Base-by-base conservation (phyloP, 1,139 yeast species). In the Sugiyamaella neomexicana region DNA sequence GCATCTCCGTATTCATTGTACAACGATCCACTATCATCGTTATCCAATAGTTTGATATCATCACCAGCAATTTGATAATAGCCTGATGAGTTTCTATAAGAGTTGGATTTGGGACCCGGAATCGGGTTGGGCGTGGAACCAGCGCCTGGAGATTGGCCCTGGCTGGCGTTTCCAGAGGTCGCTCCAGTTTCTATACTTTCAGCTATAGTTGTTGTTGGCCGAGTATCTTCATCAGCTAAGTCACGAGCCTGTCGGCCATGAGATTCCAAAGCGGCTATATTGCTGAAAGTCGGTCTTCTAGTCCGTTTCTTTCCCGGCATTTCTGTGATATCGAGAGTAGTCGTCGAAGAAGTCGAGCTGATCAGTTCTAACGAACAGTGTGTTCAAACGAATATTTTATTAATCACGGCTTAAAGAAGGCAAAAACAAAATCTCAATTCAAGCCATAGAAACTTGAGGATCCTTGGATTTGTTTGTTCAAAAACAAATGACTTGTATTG, bases 211-310 rank as follows among this genome's bases (percentile, higher is more conserved):
- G 9, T 27, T 20, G 10, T 16, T 9, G 38, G 31, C 20, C 38
- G 20, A 10, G 32, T 27, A 10, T n/a, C 46, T n/a, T 43, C 20
- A 27, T 47, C 32, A 20, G 23, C 38, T 12, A 47, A 20, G 9
- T 41, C 44, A 9, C 36, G 42, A 9, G 53, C 42, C 10, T 53
- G 43, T 12, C 51, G 15, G 2, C 65, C 65, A 43, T 62, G 65
- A 10, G 65, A 54, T 47, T 60, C 63, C n/a, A 62, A 44, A 10
- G 60, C 55, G 5, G 58, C 59, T 16, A 61, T 57, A 51, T 60
- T 60, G 40, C 62, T 58, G 48, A 62, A 62, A 8, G 65, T 62
- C 3, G 64, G 53, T 27, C 65, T 52, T 46, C 65, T 52, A 38
- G 49, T 20, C 17, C 34, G 20, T 23, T 36, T 38, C 23, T 31